These are phyloP conservation scores for Cucurbita moschata DNA, from an alignment of 306 rosid species.

Conservation along the genomic window DNA sequence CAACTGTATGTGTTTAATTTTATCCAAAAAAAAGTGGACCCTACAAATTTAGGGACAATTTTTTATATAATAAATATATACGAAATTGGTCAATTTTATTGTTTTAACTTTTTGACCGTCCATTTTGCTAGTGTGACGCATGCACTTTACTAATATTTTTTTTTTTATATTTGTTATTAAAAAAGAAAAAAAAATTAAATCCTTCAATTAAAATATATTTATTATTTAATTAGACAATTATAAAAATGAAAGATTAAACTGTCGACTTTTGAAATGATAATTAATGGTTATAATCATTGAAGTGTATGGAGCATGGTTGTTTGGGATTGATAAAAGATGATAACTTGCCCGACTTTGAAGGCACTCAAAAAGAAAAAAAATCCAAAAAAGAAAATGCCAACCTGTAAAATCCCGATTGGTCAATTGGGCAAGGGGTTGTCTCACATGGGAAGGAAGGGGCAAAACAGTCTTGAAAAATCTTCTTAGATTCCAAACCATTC, in stretches of 20 bases:
- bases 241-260: too few species aligned
- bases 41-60: neutral
- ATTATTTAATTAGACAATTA: too few species aligned
- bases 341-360: neutral
- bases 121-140: neutral
- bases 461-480: conserved; percentile 3
- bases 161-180: too few species aligned
- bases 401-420: neutral
- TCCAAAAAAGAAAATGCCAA: neutral
- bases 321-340: neutral
- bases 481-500: conserved; percentile 5
- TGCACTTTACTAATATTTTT: neutral
- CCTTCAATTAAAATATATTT: too few species aligned
- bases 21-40: neutral
- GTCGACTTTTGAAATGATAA: too few species aligned
- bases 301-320: neutral
- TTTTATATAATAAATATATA: neutral
- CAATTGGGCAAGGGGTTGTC: neutral
- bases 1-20: neutral
- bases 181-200: too few species aligned
- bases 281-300: too few species aligned
- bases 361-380: neutral
- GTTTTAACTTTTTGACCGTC: neutral
- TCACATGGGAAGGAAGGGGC: conserved; percentile 3
- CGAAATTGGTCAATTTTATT: neutral